A percentile compares a stretch with the other conserved stretches of the same genome.
phyloP scores from a whole-genome alignment of 306 rosid species.

The Notholithocarpus densiflorus region DNA sequence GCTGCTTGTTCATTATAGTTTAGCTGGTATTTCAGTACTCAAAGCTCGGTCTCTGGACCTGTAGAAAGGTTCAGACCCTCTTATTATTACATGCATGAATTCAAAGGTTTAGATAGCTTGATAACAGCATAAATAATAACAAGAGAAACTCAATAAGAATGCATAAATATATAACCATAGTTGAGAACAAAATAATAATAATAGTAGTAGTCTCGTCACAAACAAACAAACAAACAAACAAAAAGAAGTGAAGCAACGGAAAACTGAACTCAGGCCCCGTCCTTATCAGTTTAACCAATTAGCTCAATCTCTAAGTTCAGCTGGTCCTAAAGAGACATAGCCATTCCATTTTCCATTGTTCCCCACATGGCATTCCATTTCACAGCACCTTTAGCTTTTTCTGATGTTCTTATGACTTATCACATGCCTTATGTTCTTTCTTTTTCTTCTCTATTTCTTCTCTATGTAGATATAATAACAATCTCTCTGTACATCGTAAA shows the following conservation, averaged over 20 bases:
- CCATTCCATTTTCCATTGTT: not conserved
- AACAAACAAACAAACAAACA: not conserved
- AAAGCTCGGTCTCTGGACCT: not conserved
- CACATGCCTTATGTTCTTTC: not conserved
- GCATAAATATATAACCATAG: not conserved
- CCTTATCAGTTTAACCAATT: not conserved
- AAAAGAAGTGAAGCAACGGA: not conserved
- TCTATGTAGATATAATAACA: not conserved
- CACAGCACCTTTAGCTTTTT: not conserved
- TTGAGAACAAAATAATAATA: no score
- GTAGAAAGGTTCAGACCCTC: not conserved
- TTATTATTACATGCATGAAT: not conserved
- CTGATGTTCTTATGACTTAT: not conserved
- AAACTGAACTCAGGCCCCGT: not conserved
- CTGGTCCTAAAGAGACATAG: not conserved
- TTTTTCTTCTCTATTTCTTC: not conserved
- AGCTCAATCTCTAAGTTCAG: not conserved
- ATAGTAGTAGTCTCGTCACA: not conserved
- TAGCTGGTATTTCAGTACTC: not conserved
- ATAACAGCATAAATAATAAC: not conserved
- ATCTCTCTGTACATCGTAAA: not conserved
- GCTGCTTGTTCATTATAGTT: not conserved
- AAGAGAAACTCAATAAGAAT: not conserved
- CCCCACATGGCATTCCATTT: not conserved
- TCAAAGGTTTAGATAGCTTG: not conserved